Evolutionary conservation across 2,329 filamentous ascomycete genomes (phyloP).

Genomic region (Didymella sp.): DNA sequence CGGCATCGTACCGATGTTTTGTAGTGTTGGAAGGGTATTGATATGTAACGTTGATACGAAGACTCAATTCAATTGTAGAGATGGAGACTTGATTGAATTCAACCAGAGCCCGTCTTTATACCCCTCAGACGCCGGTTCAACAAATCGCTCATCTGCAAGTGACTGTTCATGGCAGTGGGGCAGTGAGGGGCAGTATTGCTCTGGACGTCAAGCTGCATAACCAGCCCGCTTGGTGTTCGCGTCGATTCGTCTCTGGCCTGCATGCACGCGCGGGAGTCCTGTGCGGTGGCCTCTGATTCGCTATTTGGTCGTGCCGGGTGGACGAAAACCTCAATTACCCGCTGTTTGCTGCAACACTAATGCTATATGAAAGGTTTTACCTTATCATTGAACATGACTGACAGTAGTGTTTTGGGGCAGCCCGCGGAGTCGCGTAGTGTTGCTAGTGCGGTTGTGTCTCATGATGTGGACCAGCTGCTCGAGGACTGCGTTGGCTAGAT

Average conservation of each 20-base stretch:
- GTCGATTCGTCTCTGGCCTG: not conserved
- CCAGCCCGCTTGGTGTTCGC: slow-evolving; percentile 2
- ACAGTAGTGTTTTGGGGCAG: not conserved
- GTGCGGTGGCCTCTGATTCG: not conserved
- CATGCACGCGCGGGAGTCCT: not conserved
- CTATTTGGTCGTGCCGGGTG: not conserved
- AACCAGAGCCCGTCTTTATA: slow-evolving; percentile 1
- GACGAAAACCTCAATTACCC: not conserved
- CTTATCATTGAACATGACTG: not conserved
- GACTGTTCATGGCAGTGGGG: slow-evolving; percentile 8
- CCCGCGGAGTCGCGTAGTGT: not conserved
- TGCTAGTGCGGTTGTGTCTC: not conserved
- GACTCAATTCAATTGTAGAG: not conserved
- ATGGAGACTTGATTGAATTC: not conserved
- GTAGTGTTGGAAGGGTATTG: not conserved
- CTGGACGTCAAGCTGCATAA: slow-evolving; percentile 6
- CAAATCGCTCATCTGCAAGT: slow-evolving; percentile 16
- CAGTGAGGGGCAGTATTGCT: slow-evolving; percentile 10
- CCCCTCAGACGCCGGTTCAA: not conserved
- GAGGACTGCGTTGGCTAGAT: not conserved
- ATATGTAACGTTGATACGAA: not conserved
- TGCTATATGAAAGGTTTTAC: not conserved
- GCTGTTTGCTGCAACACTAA: not conserved
- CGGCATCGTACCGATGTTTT: slow-evolving; percentile 16
- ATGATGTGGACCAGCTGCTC: not conserved